These are phyloP conservation scores for Serendipita sp. DNA, from an alignment of 768 basidiomycete genomes.

Conservation along the genomic window DNA sequence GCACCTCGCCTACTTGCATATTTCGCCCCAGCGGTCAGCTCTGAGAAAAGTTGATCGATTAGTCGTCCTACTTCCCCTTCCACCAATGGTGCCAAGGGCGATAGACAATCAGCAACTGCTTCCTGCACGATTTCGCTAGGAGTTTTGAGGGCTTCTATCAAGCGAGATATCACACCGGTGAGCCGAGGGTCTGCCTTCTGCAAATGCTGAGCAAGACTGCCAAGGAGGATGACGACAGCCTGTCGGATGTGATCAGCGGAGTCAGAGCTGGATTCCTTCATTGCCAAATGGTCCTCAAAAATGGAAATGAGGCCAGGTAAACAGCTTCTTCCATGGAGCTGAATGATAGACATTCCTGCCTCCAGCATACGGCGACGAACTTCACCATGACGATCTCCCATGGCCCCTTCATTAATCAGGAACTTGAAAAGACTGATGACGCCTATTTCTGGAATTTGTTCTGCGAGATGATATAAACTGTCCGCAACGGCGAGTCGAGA, in stretches of 20 bases:
- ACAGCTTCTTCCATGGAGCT: conserved; percentile 57
- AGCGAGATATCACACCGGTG: conserved; percentile 62
- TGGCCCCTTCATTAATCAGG: conserved; percentile 67
- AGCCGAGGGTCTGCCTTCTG: conserved; percentile 61
- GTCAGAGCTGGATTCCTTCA: conserved; percentile 37
- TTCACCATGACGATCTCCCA: conserved; percentile 69
- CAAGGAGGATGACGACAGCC: conserved; percentile 86
- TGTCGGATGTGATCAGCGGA: conserved; percentile 82
- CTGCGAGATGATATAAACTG: conserved; percentile 51
- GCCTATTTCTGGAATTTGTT: conserved; percentile 42
- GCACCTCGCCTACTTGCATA: conserved; percentile 94
- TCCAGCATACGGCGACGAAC: conserved; percentile 80
- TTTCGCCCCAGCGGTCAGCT: conserved; percentile 62
- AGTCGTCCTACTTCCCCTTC: conserved; percentile 40
- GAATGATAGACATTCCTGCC: conserved; percentile 68
- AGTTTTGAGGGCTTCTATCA: conserved; percentile 81
- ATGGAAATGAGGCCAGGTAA: conserved; percentile 60
- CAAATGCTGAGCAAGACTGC: conserved; percentile 79
- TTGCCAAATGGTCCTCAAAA: conserved; percentile 63
- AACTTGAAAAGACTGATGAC: conserved; percentile 68
- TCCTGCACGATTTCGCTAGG: conserved; percentile 94
- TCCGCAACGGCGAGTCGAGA: conserved; percentile 58
- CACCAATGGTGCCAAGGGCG: conserved; percentile 67
- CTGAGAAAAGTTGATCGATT: conserved; percentile 61
- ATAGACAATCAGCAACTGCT: conserved; percentile 89